Evolutionary conservation across 805 yeast species (phyloP).

Genomic region (Tetrapisispora iriomotensis): DNA sequence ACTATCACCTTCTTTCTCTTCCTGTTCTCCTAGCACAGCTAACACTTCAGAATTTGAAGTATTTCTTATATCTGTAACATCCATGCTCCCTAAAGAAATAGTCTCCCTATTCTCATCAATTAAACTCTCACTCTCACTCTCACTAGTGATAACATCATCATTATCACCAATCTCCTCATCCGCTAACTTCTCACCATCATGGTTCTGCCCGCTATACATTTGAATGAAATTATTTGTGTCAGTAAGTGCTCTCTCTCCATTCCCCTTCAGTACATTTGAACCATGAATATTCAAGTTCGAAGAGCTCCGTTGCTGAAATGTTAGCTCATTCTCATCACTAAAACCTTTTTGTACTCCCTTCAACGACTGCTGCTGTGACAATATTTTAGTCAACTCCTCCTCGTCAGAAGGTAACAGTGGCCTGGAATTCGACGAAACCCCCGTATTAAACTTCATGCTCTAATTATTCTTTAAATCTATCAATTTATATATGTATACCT

Average conservation of each 20-base stretch:
- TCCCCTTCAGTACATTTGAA: conserved; percentile 4
- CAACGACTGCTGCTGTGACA: conserved; percentile 4
- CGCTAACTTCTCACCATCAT: background rate
- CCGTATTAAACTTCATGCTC: background rate
- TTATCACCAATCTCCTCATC: background rate
- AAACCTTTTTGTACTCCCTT: conserved; percentile 2
- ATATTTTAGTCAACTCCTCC: conserved; percentile 11
- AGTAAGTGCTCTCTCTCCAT: conserved; percentile 22
- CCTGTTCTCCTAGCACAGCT: background rate
- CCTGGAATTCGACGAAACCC: conserved; percentile 6
- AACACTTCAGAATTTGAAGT: background rate
- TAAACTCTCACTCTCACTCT: background rate
- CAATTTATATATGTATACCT: conserved; percentile 4
- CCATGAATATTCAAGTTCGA: conserved; percentile 18
- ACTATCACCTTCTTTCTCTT: background rate
- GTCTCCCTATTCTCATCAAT: conserved; percentile 6
- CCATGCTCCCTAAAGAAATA: conserved; percentile 7
- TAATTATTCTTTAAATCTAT: too few species aligned
- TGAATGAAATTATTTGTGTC: conserved; percentile 26
- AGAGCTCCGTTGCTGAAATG: conserved; percentile 9
- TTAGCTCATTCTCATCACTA: background rate
- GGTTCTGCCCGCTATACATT: conserved; percentile 3
- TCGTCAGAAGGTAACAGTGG: conserved; percentile 26
- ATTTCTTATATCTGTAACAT: conserved; percentile 1
- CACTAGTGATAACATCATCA: background rate